A percentile compares a stretch with the other conserved stretches of the same genome.
Evolutionary conservation across 1,284 basidiomycete species (phyloP).

Genomic region (Cutaneotrichosporon arboriforme): DNA sequence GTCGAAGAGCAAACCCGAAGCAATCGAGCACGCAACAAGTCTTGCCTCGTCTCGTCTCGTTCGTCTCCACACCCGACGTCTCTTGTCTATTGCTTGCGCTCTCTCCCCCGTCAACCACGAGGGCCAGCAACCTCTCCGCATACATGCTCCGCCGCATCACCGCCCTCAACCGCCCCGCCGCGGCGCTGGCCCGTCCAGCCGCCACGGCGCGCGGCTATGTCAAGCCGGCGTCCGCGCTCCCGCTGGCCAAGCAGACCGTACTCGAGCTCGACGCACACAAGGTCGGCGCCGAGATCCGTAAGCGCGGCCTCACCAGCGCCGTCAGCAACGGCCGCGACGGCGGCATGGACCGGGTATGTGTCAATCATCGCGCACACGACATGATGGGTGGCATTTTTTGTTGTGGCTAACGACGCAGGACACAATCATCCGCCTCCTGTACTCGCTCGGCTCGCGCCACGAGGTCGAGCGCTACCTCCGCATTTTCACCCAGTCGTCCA

Average conservation of each 20-base stretch:
- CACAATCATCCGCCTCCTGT: conserved; percentile 85
- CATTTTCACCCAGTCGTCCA: conserved; percentile 85
- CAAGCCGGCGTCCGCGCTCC: conserved; percentile 19
- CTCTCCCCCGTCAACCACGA: conserved; percentile 2
- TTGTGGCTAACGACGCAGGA: conserved; percentile 54
- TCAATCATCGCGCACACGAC: background rate
- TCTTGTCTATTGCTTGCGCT: background rate
- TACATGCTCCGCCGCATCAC: conserved; percentile 34
- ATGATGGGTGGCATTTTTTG: too few species aligned
- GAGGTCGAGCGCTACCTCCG: conserved; percentile 94
- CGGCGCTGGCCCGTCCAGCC: conserved; percentile 12
- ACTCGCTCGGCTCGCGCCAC: conserved; percentile 89
- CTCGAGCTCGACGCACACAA: conserved; percentile 44
- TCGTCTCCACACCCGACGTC: background rate
- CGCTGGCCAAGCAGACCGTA: conserved; percentile 29
- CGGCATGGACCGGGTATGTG: conserved; percentile 47
- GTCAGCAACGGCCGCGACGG: conserved; percentile 32
- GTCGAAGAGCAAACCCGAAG: too few species aligned
- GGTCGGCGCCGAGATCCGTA: conserved; percentile 45
- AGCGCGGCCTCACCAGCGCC: conserved; percentile 37
- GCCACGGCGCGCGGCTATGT: conserved; percentile 18
- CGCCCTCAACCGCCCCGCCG: conserved; percentile 21
- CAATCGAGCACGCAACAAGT: too few species aligned
- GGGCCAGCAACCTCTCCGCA: conserved; percentile 10
- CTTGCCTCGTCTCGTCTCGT: background rate